phyloP scores from a whole-genome alignment of 495 filamentous ascomycete species.

The Jackrogersella multiformis region DNA sequence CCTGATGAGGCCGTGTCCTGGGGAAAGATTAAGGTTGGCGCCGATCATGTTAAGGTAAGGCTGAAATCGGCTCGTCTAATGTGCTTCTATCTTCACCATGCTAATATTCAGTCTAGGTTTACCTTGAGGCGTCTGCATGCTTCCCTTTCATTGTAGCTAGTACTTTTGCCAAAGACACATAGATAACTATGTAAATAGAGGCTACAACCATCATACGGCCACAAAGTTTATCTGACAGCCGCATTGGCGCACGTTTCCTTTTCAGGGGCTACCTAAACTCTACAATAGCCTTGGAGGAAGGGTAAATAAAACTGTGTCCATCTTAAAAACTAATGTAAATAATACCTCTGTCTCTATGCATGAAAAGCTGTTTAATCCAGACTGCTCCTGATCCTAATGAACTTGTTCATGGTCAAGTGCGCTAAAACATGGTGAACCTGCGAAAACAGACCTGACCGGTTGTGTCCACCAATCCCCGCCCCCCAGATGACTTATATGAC shows the following conservation, averaged over 20 bases:
- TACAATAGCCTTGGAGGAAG: neutral
- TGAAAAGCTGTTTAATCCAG: too few species aligned
- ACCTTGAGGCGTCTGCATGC: constrained; percentile 88
- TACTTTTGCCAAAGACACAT: constrained; percentile 77
- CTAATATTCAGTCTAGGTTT: constrained; percentile 65
- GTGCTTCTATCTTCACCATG: constrained; percentile 8
- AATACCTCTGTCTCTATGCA: too few species aligned
- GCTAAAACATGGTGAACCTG: too few species aligned
- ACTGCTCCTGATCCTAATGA: neutral
- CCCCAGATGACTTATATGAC: too few species aligned
- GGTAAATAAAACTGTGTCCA: neutral
- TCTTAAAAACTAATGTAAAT: neutral
- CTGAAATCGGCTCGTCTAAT: neutral
- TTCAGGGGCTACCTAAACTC: neutral
- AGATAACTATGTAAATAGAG: constrained; percentile 43
- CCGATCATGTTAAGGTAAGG: constrained; percentile 82
- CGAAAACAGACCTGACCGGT: too few species aligned
- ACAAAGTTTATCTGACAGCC: neutral
- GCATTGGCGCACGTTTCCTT: neutral
- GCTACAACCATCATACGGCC: neutral
- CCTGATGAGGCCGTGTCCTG: constrained; percentile 98
- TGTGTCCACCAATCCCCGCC: too few species aligned
- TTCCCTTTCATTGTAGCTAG: constrained; percentile 96
- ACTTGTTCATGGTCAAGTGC: neutral
- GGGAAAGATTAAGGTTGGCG: constrained; percentile 95